Evolutionary conservation across 768 basidiomycete species (phyloP), one percentile per base, ranked within the genome.

Genomic region (Pulveroboletus sp.): DNA sequence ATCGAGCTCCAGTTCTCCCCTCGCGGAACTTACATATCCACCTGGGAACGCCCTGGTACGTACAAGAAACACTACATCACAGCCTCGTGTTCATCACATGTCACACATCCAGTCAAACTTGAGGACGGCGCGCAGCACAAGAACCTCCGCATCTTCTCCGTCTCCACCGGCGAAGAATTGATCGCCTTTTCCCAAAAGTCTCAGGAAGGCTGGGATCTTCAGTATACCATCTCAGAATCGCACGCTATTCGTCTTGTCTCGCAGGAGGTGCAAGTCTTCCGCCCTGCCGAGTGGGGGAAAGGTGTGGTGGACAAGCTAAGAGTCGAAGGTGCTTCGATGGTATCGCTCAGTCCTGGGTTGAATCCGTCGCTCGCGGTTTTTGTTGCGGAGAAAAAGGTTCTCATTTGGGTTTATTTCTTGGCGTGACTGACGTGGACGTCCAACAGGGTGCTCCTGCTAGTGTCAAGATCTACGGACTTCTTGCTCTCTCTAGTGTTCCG

Each of bases 361-460:
- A 91, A 92, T 68, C 88, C 91, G 6, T 85, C 82, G 8, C 66
- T 99, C n/a, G 95, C 94, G 5, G 79, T 95, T 11, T 99, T 97
- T 64, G 75, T 94, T 33, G 87, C 84, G 1, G 95, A 98, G 77
- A 93, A 93, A 76, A 97, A 97, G 78, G 88, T 81, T 50, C 29
- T 75, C 0, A 13, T 47, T 10, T 5, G 6, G 7, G 3, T 43
- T 42, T 32, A 11, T 25, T 23, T 3, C 1, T 17, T 46, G 31
- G 1, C 8, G 11, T 36, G 39, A 47, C 45, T 43, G 12, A 53
- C 24, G 16, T 21, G 46, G 7, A 21, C 37, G 40, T 14, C 39
- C 38, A 19, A 29, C 52, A 90, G 86, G 95, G 94, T 40, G 81
- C 84, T 11, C 95, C 95, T 3, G 94, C 91, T 0, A 85, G 78